Base-by-base conservation (phyloP, 805 yeast genomes). In the Groenewaldozyma salmanticensis region DNA sequence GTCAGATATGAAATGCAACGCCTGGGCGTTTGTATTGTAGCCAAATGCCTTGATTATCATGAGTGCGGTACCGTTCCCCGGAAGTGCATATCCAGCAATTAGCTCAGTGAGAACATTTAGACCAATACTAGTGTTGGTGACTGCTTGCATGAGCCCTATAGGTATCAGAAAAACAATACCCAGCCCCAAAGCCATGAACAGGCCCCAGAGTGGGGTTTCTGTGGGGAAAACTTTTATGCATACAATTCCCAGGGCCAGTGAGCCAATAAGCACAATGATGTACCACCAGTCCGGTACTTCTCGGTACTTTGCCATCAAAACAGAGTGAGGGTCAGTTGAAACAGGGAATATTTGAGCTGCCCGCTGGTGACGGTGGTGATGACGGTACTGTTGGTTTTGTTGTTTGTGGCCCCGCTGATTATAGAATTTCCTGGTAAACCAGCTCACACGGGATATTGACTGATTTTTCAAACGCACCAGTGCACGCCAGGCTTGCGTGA, bases 71-170 rank as follows among this genome's bases (percentile, higher is more conserved):
- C 81, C 72, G 63, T 66, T 65, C 2, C 77, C 82, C 3, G 83
- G 83, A 15, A 76, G 63, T 38, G 78, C 71, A 52, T 76, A 78
- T 1, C 86, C 86, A 32, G 74, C 73, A 40, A 80, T 68, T 41
- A 81, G 62, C 52, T 79, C 85, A 3, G 77, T 72, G 34, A 79
- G 59, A 2, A 78, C 82, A 52, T 75, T 75, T 47, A 79, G 60
- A n/a, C 79, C 79, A 46, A 79, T 66, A 1, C 68, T 53, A 37
- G 61, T 68, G 58, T 79, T 79, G 0, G 86, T 76, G 22, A 74
- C 70, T 2, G 84, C 75, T 18, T 72, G 70, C 41, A 80, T 67
- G 9, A 80, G 63, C 3, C 81, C 75, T 20, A 77, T 65, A n/a
- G 87, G 87, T 27, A 79, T 59, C 46, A 80, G 60, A 55, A 79